Conservation (phyloP, 805 yeast genomes). For the Jamesozyma jinghongensis region DNA sequence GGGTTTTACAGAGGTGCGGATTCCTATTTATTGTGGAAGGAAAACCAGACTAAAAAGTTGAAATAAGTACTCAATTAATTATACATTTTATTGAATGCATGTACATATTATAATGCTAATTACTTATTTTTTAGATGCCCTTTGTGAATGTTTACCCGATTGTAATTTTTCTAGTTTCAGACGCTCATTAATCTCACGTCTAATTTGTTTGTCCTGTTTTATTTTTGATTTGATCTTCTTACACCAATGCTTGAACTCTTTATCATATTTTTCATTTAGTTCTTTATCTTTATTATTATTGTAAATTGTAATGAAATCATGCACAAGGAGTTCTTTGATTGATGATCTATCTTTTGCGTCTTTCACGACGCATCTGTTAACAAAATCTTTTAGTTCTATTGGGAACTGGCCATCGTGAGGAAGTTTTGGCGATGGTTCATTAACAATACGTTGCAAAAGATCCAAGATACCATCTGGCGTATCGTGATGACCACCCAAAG, state of each 20-base stretch:
- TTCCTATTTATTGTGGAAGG: constrained; percentile 7
- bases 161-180: constrained; percentile 23
- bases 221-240: constrained; percentile 29
- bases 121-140: background rate
- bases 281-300: constrained; percentile 20
- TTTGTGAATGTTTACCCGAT: constrained; percentile 10
- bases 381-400: constrained; percentile 53
- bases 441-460: constrained; percentile 82
- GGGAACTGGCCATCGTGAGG: constrained; percentile 31
- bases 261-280: constrained; percentile 10
- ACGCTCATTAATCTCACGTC: constrained; percentile 26
- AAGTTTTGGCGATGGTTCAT: constrained; percentile 80
- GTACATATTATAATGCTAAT: background rate
- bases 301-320: constrained; percentile 30
- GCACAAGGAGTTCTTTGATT: constrained; percentile 56
- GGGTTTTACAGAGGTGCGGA: constrained; percentile 61
- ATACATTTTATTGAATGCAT: no score
- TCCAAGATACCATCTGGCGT: constrained; percentile 84
- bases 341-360: constrained; percentile 60
- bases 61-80: no score
- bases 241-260: constrained; percentile 36
- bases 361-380: constrained; percentile 63
- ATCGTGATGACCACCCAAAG: constrained; percentile 54
- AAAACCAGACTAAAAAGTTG: constrained; percentile 1
- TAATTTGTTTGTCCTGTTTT: constrained; percentile 26